Evolutionary conservation across 2,329 filamentous ascomycete species (phyloP).

Genomic region (Fusarium torulosum): DNA sequence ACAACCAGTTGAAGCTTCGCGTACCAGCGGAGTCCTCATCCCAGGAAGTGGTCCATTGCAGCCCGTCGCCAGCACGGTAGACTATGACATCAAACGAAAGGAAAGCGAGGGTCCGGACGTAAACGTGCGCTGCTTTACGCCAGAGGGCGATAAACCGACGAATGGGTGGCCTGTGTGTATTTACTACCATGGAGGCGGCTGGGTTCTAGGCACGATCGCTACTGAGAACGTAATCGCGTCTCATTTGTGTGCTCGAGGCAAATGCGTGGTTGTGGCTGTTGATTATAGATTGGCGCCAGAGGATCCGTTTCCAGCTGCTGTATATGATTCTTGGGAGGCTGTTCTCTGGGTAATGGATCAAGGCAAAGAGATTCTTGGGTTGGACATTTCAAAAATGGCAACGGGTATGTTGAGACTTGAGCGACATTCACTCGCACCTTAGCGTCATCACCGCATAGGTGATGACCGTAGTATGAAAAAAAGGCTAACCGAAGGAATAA

Average conservation of each 20-base stretch:
- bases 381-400: neutral
- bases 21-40: conserved; percentile 3
- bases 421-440: too few species aligned
- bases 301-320: conserved; percentile 11
- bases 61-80: neutral
- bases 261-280: conserved; percentile 16
- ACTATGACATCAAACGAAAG: conserved; percentile 5
- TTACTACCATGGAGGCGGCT: conserved; percentile 23
- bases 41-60: conserved; percentile 11
- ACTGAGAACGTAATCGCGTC: conserved; percentile 27
- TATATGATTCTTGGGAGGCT: conserved; percentile 23
- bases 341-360: neutral
- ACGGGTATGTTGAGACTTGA: conserved; percentile 1
- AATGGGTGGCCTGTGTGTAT: conserved; percentile 21
- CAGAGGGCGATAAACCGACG: neutral
- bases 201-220: conserved; percentile 20
- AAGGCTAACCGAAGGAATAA: neutral
- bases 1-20: conserved; percentile 6
- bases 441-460: too few species aligned
- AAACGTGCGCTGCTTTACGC: conserved; percentile 10
- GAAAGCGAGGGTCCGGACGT: conserved; percentile 18
- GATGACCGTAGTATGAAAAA: neutral
- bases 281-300: conserved; percentile 18
- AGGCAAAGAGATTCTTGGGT: rapidly evolving
- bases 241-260: neutral